A percentile compares a stretch with the other conserved stretches of the same genome.
Conservation (phyloP, 2,329 filamentous ascomycete genomes). For the Xylaria sp. region DNA sequence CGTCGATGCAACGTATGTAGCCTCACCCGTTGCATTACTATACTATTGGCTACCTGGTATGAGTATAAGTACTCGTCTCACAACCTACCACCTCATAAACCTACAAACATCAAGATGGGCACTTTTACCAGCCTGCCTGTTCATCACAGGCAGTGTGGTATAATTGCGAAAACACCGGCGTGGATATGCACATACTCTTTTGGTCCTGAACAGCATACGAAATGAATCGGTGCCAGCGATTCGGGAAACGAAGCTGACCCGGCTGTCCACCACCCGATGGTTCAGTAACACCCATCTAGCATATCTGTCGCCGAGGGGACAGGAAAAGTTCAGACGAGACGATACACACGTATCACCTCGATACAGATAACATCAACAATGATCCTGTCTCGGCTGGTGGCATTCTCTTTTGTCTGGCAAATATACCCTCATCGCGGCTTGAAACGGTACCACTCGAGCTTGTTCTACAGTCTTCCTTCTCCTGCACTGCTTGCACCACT, state of each 20-base stretch:
- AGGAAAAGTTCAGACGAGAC: slow-evolving; percentile 18
- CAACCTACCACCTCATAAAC: neutral
- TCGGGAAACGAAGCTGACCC: neutral
- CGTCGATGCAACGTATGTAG: slow-evolving; percentile 30
- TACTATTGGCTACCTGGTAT: neutral
- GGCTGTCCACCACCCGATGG: too few species aligned
- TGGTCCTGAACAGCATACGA: neutral
- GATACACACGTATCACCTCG: slow-evolving; percentile 21
- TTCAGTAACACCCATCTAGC: slow-evolving; percentile 2
- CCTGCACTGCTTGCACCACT: slow-evolving; percentile 2
- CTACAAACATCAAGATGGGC: neutral
- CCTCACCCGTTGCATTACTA: slow-evolving; percentile 17
- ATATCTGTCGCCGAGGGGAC: neutral
- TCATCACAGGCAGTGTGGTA: neutral
- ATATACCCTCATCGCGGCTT: slow-evolving; percentile 8
- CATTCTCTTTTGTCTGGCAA: slow-evolving; percentile 23
- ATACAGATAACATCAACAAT: slow-evolving; percentile 3
- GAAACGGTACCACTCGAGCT: slow-evolving; percentile 18
- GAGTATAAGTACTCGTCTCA: neutral
- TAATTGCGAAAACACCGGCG: too few species aligned
- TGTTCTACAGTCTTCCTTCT: slow-evolving; percentile 3
- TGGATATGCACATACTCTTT: neutral
- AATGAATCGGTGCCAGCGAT: neutral
- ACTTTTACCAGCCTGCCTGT: too few species aligned
- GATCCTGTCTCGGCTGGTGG: slow-evolving; percentile 24